Base-by-base conservation (phyloP, 1,139 yeast species). In the Kazachstania sp. region DNA sequence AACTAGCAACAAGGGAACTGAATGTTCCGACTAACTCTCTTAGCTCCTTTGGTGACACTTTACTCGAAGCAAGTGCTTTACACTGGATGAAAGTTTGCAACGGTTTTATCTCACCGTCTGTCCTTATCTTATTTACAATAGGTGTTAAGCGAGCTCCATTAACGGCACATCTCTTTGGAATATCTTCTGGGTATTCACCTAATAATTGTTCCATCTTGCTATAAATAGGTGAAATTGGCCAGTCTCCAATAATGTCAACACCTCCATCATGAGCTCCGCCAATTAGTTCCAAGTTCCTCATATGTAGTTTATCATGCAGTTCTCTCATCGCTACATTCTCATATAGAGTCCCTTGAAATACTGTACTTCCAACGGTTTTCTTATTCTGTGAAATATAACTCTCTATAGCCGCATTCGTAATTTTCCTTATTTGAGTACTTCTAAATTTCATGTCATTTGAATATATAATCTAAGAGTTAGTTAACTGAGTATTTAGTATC, bases 211-310 rank as follows among this genome's bases (percentile, higher is more conserved):
- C 46, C 62, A 65, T 46, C 51, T 64, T 18, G 52, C 66, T 46
- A 58, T 56, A 46, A 48, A 64, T 47, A 16, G 45, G 39, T 15
- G 43, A 37, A 18, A 81, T 59, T 49, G 78, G 70, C 87, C 87
- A 81, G 41, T 68, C 67, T 0, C 86, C 86, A n/a, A 73, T 66
- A 1, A 85, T 68, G 61, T 86, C 95, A 5, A 84, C 72, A 0
- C 95, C 95, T 45, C 77, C 75, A 59, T 86, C 95, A 51, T 77
- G 76, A 0, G 86, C 71, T 0, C 94, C 92, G 2, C 95, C 95
- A 47, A 74, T 71, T 47, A 71, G 72, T 5, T 59, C 50, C 26
- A 73, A 47, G 4, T 66, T 49, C 3, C 59, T 50, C 52, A 19
- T 23, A n/a, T 29, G 19, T 7, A 19, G 12, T 35, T 35, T 35